These are phyloP conservation scores for Talaromyces adpressus DNA, from an alignment of 495 filamentous ascomycete species.

Conservation along the genomic window DNA sequence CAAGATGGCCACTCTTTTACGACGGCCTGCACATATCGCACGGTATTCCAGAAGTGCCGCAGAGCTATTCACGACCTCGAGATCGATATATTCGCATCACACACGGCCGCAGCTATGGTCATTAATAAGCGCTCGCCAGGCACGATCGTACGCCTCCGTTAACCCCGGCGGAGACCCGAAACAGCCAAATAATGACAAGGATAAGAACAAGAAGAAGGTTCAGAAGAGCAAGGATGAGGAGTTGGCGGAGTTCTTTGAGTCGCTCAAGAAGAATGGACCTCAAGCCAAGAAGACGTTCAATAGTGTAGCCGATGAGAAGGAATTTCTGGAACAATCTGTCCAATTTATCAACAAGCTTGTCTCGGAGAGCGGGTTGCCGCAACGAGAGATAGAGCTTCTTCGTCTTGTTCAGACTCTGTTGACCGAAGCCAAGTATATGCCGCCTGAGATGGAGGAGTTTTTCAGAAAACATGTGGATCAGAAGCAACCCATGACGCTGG, in stretches of 20 bases:
- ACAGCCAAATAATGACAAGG: slow-evolving; percentile 28
- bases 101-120: slow-evolving; percentile 34
- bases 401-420: slow-evolving; percentile 25
- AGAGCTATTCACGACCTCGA: slow-evolving; percentile 35
- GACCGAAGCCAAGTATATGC: slow-evolving; percentile 23
- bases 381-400: slow-evolving; percentile 6
- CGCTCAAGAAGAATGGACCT: slow-evolving; percentile 1
- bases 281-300: background rate
- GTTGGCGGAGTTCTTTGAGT: background rate
- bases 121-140: slow-evolving; percentile 37
- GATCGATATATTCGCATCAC: slow-evolving; percentile 27
- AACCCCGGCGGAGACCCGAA: slow-evolving; percentile 37
- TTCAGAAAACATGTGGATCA: slow-evolving; percentile 24
- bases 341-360: background rate
- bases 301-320: slow-evolving; percentile 1
- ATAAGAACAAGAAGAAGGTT: slow-evolving; percentile 14
- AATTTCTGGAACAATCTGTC: background rate
- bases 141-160: slow-evolving; percentile 49
- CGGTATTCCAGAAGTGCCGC: slow-evolving; percentile 51
- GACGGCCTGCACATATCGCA: slow-evolving; percentile 58
- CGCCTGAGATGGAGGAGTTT: slow-evolving; percentile 24
- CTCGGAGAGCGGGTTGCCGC: background rate
- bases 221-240: slow-evolving; percentile 18
- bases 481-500: slow-evolving; percentile 24
- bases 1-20: slow-evolving; percentile 58